phyloP scores from a whole-genome alignment of 495 filamentous ascomycete genomes.

The Oidiodendron maius region DNA sequence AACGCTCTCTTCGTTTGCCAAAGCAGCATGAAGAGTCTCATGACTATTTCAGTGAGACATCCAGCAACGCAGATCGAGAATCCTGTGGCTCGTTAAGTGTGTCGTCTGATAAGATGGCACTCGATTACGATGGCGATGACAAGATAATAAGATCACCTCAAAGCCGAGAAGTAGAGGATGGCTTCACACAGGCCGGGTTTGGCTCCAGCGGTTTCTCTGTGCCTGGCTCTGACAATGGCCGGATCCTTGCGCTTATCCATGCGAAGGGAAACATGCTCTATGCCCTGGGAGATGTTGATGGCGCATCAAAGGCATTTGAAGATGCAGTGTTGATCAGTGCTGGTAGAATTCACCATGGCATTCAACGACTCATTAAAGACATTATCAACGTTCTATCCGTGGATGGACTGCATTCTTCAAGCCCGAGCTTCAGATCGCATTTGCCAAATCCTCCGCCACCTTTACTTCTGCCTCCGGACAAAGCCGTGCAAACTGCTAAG shows the following conservation, averaged over 20 bases:
- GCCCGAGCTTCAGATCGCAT: conserved; percentile 24
- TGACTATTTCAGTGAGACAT: conserved; percentile 22
- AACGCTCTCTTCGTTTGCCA: conserved; percentile 58
- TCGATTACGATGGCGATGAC: conserved; percentile 37
- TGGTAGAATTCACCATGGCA: conserved; percentile 64
- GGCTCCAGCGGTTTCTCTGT: conserved; percentile 84
- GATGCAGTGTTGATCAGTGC: conserved; percentile 88
- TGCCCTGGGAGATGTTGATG: conserved; percentile 75
- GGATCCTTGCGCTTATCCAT: conserved; percentile 87
- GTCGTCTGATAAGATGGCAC: conserved; percentile 47
- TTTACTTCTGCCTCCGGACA: conserved; percentile 75
- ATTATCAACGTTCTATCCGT: conserved; percentile 67
- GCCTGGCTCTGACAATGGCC: conserved; percentile 82
- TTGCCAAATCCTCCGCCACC: conserved; percentile 31
- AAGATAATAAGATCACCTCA: conserved; percentile 7
- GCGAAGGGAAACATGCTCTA: conserved; percentile 99
- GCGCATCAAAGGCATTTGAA: conserved; percentile 87
- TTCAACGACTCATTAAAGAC: conserved; percentile 72
- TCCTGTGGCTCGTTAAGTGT: conserved; percentile 42
- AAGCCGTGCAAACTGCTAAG: conserved; percentile 75
- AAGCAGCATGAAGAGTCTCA: conserved; percentile 15
- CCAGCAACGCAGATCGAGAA: conserved; percentile 26
- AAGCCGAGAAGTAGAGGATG: conserved; percentile 40
- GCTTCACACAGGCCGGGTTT: conserved; percentile 50
- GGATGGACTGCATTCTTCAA: conserved; percentile 12